Conservation (phyloP, 2,329 filamentous ascomycete species). For the Monilinia aucupariae region DNA sequence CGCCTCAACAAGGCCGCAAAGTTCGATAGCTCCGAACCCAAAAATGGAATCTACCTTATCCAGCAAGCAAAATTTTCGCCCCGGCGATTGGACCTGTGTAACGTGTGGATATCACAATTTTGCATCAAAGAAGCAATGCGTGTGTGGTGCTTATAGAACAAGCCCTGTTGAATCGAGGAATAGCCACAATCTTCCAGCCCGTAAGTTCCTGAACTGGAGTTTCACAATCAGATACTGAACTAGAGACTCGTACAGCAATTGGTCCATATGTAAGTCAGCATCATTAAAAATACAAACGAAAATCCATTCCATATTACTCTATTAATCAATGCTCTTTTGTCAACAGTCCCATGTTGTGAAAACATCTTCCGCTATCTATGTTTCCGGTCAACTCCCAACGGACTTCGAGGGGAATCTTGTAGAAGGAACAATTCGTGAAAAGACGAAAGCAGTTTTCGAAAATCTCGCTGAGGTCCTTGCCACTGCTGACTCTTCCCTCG, state of each 20-base stretch:
- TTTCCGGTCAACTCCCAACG: constrained; percentile 48
- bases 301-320: not conserved
- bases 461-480: constrained; percentile 81
- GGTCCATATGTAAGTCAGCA: constrained; percentile 53
- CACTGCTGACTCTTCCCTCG: constrained; percentile 71
- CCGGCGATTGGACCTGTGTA: not conserved
- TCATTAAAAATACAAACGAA: not conserved
- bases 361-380: constrained; percentile 60
- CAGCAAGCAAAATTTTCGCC: too few species aligned
- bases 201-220: constrained; percentile 2
- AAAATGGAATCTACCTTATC: not conserved
- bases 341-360: constrained; percentile 60
- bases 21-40: not conserved
- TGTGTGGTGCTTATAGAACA: not conserved
- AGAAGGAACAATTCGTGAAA: constrained; percentile 52
- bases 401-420: constrained; percentile 31
- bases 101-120: not conserved
- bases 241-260: constrained; percentile 42
- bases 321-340: not conserved
- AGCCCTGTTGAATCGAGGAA: not conserved
- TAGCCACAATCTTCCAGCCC: constrained; percentile 10
- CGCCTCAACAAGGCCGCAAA: not conserved
- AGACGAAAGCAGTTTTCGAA: constrained; percentile 59
- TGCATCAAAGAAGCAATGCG: not conserved
- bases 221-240: constrained; percentile 6